Base-by-base conservation (phyloP, 768 basidiomycete genomes). In the Omphalotus guepiniiformis region DNA sequence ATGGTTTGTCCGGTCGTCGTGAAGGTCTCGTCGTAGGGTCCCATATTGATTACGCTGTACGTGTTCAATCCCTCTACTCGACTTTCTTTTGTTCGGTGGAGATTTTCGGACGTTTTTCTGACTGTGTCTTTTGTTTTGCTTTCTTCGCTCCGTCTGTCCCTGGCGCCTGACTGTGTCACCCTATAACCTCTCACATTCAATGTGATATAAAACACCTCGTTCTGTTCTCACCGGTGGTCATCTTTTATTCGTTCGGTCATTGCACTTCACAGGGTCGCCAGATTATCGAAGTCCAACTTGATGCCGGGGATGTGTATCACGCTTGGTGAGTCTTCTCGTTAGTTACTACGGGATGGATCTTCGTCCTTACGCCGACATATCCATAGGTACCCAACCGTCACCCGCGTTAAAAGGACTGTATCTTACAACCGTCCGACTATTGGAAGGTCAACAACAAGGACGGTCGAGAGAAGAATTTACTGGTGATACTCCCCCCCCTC, bases 1-100 rank as follows among this genome's bases (percentile, higher is more conserved):
- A 87, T 59, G 79, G 79, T 30, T 43, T 65, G 25, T 74, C 74
- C 50, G 85, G 83, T 56, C 73, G 78, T 53, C 79, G 75, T 58
- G 89, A 93, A 61, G 90, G 91, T 42, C 76, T 91, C 48, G 89
- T 92, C 54, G 69, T 90, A 29, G 86, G 88, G 32, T 77, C 85
- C 27, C 82, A 86, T 67, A 56, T 77, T 48, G 89, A 92, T 76
- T 70, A 74, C 54, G 65, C 73, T 44, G 88, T 89, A 63, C 55
- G 85, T 73, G 12, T 15, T 47, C 13, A 19, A 4, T 18, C 13
- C 13, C 35, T 44, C 26, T 28, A 19, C 16, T 12, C 26, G 16
- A 23, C 37, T 40, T 48, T 23, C 25, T 18, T 22, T 47, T 39
- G 13, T 26, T 21, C n/a, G 41, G 7, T 34, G 7, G 22, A 22